These are phyloP conservation scores for Tubosaeta sp. DNA, from an alignment of 768 basidiomycete species.

Conservation along the genomic window DNA sequence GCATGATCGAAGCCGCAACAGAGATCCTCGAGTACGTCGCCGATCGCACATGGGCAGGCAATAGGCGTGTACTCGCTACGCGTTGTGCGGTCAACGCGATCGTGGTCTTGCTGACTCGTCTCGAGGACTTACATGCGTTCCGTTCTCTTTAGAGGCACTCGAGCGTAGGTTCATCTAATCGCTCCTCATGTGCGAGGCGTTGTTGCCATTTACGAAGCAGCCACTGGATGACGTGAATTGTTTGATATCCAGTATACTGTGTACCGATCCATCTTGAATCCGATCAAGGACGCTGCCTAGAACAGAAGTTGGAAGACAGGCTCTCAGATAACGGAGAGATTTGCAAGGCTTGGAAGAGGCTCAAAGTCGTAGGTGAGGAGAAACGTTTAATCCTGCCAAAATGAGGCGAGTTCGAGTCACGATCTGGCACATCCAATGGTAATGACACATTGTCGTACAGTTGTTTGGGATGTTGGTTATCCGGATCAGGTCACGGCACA, in stretches of 20 bases:
- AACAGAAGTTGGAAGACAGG: conserved; percentile 7
- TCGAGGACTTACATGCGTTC: conserved; percentile 23
- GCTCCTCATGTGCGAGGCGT: conserved; percentile 21
- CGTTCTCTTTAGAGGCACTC: conserved; percentile 23
- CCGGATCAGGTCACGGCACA: neutral
- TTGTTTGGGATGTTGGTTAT: too few relatives aligned
- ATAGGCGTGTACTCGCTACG: conserved; percentile 12
- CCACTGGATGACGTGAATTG: neutral
- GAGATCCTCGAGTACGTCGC: conserved; percentile 17
- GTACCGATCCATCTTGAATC: conserved; percentile 23
- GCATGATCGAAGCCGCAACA: conserved; percentile 21
- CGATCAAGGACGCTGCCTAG: neutral
- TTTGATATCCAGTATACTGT: conserved; percentile 19
- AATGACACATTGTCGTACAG: too few relatives aligned
- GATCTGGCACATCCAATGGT: too few relatives aligned
- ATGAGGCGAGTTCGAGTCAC: conserved; percentile 14
- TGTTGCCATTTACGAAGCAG: conserved; percentile 18
- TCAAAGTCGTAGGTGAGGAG: conserved; percentile 17
- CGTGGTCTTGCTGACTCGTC: conserved; percentile 12
- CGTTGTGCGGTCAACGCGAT: conserved; percentile 21
- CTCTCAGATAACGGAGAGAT: conserved; percentile 16
- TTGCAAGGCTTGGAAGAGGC: conserved; percentile 19
- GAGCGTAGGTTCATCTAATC: conserved; percentile 16
- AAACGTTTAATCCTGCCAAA: conserved; percentile 28
- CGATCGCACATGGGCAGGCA: conserved; percentile 10